These are phyloP conservation scores for Cutaneotrichosporon sp. DNA, from an alignment of 1,284 basidiomycete species.

Conservation along the genomic window DNA sequence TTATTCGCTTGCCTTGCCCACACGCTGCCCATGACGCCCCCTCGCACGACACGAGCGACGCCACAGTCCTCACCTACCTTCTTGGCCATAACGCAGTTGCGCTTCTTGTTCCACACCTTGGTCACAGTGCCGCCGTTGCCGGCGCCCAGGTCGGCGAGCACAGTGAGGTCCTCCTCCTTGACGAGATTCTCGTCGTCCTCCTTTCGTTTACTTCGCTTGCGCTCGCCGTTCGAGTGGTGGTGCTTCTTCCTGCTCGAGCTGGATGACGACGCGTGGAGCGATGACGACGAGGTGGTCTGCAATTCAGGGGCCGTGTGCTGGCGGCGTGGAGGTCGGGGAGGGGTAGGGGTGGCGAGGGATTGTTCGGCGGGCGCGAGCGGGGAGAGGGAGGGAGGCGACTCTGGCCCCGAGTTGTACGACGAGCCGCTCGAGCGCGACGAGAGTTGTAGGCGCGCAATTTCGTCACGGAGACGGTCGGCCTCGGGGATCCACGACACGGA, in stretches of 20 bases:
- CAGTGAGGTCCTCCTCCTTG: slow-evolving; percentile 76
- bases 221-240: slow-evolving; percentile 29
- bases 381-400: slow-evolving; percentile 21
- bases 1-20: not conserved
- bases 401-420: slow-evolving; percentile 26
- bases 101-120: slow-evolving; percentile 90
- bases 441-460: slow-evolving; percentile 57
- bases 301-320: slow-evolving; percentile 15
- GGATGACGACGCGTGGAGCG: not conserved
- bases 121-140: slow-evolving; percentile 98
- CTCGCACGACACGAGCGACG: not conserved
- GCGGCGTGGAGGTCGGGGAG: slow-evolving; percentile 23
- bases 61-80: slow-evolving; percentile 63
- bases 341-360: not conserved
- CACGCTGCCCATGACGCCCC: not conserved
- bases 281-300: slow-evolving; percentile 17
- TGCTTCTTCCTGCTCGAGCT: slow-evolving; percentile 28
- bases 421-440: slow-evolving; percentile 61
- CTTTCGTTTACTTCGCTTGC: slow-evolving; percentile 32
- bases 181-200: slow-evolving; percentile 73
- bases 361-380: slow-evolving; percentile 18
- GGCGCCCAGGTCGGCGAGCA: slow-evolving; percentile 84
- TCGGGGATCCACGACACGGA: slow-evolving; percentile 51
- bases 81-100: slow-evolving; percentile 87
- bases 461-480: slow-evolving; percentile 53